phyloP scores from a whole-genome alignment of 1,284 basidiomycete genomes.

The Sporisorium sorghi region DNA sequence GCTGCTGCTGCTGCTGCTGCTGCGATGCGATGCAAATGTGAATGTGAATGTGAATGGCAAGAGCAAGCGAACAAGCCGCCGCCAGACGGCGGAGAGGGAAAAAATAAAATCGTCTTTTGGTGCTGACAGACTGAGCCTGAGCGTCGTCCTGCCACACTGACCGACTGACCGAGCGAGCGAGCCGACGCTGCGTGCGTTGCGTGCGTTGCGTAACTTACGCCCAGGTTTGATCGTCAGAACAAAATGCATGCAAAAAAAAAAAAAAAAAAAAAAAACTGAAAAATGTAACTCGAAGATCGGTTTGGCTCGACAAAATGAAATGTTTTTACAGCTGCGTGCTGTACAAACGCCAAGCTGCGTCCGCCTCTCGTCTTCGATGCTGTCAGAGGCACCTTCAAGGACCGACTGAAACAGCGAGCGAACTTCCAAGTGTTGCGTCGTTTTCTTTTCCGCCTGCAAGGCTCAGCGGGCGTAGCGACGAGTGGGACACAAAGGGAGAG shows the following conservation, averaged over 20 bases:
- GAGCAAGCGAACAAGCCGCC: background rate
- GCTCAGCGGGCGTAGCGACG: background rate
- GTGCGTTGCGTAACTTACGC: background rate
- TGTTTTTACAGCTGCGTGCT: background rate
- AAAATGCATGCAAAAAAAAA: background rate
- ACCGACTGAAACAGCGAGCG: no score
- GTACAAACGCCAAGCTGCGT: background rate
- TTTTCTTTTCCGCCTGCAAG: background rate
- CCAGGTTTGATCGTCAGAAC: constrained; percentile 1
- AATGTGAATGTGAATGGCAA: no score
- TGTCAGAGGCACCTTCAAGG: no score
- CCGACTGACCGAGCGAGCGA: background rate
- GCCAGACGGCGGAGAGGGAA: constrained; percentile 5
- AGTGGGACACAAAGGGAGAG: background rate
- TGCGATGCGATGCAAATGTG: background rate
- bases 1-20: background rate
- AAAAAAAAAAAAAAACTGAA: no score
- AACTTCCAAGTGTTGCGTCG: no score
- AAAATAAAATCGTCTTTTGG: no score
- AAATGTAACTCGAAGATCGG: constrained; percentile 40
- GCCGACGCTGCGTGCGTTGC: background rate
- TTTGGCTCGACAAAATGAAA: background rate
- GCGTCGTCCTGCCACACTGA: no score
- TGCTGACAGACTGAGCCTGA: no score
- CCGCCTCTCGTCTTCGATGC: no score